Evolutionary conservation across 768 basidiomycete genomes (phyloP), one percentile per base, ranked within the genome.

Genomic region (Hydnomerulius pinastri): DNA sequence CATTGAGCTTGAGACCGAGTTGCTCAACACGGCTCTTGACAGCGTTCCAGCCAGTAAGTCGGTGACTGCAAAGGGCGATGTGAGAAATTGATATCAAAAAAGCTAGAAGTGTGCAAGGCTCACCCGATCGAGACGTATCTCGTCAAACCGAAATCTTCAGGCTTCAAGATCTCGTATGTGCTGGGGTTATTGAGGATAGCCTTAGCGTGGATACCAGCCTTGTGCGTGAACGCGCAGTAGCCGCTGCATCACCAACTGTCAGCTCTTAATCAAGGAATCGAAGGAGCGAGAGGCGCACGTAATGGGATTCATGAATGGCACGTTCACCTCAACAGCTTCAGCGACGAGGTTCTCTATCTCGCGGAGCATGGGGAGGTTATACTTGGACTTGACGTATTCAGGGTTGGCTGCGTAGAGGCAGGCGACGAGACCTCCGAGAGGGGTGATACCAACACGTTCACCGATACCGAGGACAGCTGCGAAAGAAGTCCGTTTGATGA

Each of bases 181-280:
- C 90, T 92, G 2, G 97, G 97, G 80, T 99, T 99, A 77, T 98
- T 97, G 56, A 95, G 83, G 71, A 99, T 99, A 32, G 97, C 97
- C 81, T 99, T 99, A 75, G 97, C 97, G 72, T 99, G 97, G 57
- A 99, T 99, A 68, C 97, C 97, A 18, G 97, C 97, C 86, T 99
- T 98, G 86, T 98, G 97, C 23, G 97, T 99, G 78, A 99, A 99
- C 4, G 97, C 97, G 67, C 97, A 98, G 74, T 98, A 99, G 13
- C 97, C 97, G 48, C 95, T 98, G 57, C 4, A 55, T 48, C 11
- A 40, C 35, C 7, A n/a, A 38, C 21, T 36, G 9, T 50, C 48
- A 28, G 41, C 29, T 44, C 15, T n/a, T n/a, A 39, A 29, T 37
- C 9, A 6, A 17, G 10, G 9, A 35, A 38, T 4, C 42, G 5